Evolutionary conservation across 73 alveolate species (phyloP), one percentile per base, ranked within the genome.

Genomic region (Symbiodinium natans): DNA sequence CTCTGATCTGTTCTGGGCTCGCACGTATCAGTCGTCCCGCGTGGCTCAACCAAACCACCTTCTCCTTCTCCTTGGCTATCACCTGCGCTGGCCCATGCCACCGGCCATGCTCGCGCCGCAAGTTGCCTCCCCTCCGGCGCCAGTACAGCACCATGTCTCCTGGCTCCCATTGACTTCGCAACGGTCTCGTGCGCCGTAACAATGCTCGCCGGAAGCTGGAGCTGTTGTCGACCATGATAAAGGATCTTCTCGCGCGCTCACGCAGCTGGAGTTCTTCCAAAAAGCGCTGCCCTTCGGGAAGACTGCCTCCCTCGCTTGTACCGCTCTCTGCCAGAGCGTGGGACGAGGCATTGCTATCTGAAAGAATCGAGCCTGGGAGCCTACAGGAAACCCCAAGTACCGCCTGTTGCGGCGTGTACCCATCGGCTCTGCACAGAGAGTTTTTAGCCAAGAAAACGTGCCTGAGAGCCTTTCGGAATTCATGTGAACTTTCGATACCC

Each of bases 31-130:
- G 54, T 1, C 39, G 39, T 2, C 82, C 82, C 34, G 77, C 17
- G 1, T 85, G 93, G 34, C 41, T 52, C 25, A 86, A 29, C 93
- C 93, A 86, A 34, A 86, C 93, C 13, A 43, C 73, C 41, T 5
- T 17, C 27, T 7, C 1, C 4, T 63, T 41, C 38, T 86, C 93
- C 0, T n/a, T 42, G 25, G 56, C 56, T 0, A 86, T 42, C 3
- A 86, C 93, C 38, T 63, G 19, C 0, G 93, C 93, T 15, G 93
- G 93, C 0, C 93, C 83, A 48, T 33, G 68, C 93, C 93, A 86
- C 1, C 82, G 73, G 0, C 93, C 93, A 2, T 43, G 36, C 2
- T 34, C 83, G 7, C 93, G 33, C 1, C 48, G n/a, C 34, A 86
- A 2, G 38, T 86, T 86, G 0, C 52, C 83, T 9, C 93, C 83